Evolutionary conservation across 2,329 filamentous ascomycete species (phyloP).

Genomic region (Diaporthe nobilis): DNA sequence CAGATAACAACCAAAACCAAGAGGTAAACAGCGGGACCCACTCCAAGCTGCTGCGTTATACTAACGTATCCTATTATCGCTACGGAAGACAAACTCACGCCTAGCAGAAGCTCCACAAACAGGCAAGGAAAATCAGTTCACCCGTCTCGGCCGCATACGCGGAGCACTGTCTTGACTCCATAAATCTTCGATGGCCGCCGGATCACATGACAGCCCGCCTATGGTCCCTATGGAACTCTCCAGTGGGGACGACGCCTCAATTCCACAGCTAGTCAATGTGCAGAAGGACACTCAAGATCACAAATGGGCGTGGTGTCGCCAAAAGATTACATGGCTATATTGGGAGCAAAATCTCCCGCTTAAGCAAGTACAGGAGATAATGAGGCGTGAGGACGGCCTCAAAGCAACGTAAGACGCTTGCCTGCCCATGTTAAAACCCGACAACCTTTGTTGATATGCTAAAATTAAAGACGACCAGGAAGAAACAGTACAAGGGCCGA

Average conservation of each 20-base stretch:
- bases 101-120: neutral
- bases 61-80: neutral
- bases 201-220: neutral
- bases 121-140: neutral
- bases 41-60: neutral
- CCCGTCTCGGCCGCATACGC: neutral
- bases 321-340: constrained; percentile 23
- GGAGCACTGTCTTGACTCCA: neutral
- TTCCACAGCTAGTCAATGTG: no score
- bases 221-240: neutral
- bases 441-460: neutral
- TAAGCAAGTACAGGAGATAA: constrained; percentile 23
- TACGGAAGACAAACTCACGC: neutral
- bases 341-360: constrained; percentile 29
- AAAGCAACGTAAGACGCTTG: constrained; percentile 27
- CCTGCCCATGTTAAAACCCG: neutral
- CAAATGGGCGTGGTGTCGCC: constrained; percentile 1
- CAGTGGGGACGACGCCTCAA: neutral
- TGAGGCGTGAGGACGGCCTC: constrained; percentile 19
- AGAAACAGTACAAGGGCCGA: constrained; percentile 27
- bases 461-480: neutral
- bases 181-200: neutral
- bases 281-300: neutral
- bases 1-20: neutral
- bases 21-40: neutral